Evolutionary conservation across 2,329 filamentous ascomycete genomes (phyloP), one percentile per base, ranked within the genome.

Genomic region (Aspergillus sp.): DNA sequence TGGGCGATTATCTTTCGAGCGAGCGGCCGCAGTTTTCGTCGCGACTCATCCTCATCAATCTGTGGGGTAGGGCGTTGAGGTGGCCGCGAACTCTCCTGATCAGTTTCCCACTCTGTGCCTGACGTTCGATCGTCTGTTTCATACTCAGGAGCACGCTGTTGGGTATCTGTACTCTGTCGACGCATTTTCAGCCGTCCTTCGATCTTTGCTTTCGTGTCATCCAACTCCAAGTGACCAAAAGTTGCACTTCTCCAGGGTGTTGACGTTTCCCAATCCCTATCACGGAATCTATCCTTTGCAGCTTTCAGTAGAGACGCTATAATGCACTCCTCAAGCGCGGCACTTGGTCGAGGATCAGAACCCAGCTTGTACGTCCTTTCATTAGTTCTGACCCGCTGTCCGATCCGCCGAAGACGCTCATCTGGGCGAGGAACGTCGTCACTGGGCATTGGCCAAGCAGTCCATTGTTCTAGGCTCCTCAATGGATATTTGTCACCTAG

Each of bases 401-500:
- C 78, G 53, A 86, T 81, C 7, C 73, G 63, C 73, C 79, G 66
- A 80, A 81, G 55, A 80, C 74, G 54, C 63, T 91, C 84, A 22
- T 80, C 79, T 15, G 82, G 80, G 17, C 80, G 78, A 1, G 91
- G 91, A 7, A 95, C 87, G 28, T 83, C 78, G 7, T 81, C 77
- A 4, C 85, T 81, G 22, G 82, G 82, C 71, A 96, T 75, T 4
- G 94, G 94, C 94, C 94, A 97, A 0, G 93, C 91, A 19, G 91
- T 91, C 93, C 94, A 97, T 4, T 73, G 66, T 61, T 84, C 86
- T 0, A 85, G 69, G 1, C 84, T 82, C 17, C 76, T 68, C 67
- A 83, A 80, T 2, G 55, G 72, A 66, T 60, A 64, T 5, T 61
- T 38, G 17, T 66, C 58, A 45, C 65, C 61, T 25, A 43, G 34